Percentiles rank a stretch among this genome's conserved stretches.
Conservation (phyloP, 2,329 filamentous ascomycete genomes). For the Trichoderma hamatum region DNA sequence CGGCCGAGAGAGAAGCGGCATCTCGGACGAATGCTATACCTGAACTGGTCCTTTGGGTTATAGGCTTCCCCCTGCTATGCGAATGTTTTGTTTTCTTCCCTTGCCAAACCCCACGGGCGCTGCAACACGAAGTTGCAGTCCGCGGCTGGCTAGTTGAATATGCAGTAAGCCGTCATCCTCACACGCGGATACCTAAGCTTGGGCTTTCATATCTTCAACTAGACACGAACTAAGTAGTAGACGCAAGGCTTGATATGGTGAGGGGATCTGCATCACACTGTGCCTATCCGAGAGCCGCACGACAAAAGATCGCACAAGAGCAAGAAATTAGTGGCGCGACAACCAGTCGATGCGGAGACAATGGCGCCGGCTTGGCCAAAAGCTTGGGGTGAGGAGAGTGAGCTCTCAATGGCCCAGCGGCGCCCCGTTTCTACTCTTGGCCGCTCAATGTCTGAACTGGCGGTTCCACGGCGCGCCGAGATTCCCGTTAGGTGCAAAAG, state of each 20-base stretch:
- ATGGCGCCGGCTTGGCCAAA: conserved; percentile 16
- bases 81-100: background rate
- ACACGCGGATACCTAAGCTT: background rate
- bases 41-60: background rate
- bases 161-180: conserved; percentile 18
- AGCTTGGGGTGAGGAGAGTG: background rate
- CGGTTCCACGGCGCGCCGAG: conserved; percentile 1
- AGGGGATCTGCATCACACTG: background rate
- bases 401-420: conserved; percentile 11
- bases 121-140: background rate
- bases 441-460: background rate
- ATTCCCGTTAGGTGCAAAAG: conserved; percentile 18
- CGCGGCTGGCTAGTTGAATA: conserved; percentile 8
- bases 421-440: background rate
- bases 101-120: background rate
- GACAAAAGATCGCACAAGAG: background rate
- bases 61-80: background rate
- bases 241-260: background rate
- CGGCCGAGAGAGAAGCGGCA: conserved; percentile 8
- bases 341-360: conserved; percentile 10
- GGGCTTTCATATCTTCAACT: background rate
- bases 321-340: background rate
- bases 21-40: background rate
- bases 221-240: too few species aligned
- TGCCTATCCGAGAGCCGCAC: background rate